These are phyloP conservation scores for Ensete glaucum DNA, from an alignment of 176 grass and related monocot species.

Conservation along the genomic window DNA sequence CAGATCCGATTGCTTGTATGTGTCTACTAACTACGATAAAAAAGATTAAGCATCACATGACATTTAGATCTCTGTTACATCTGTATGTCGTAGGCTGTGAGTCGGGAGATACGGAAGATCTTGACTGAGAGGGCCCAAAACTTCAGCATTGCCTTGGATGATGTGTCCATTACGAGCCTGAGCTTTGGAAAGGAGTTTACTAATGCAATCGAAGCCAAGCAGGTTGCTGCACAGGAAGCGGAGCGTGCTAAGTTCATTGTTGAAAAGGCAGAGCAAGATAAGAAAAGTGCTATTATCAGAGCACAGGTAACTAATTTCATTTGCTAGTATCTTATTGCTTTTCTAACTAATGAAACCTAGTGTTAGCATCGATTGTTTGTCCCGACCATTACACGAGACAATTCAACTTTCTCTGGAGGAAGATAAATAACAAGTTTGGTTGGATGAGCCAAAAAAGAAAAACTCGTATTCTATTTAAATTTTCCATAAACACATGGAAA, in stretches of 20 bases:
- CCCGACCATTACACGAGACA: neutral
- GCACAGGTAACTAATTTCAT: constrained; percentile 39
- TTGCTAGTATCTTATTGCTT: too few species aligned
- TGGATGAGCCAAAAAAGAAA: too few species aligned
- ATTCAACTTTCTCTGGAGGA: too few species aligned
- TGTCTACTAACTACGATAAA: neutral
- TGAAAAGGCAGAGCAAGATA: constrained; percentile 87
- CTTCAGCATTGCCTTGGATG: constrained; percentile 89
- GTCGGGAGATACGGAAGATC: constrained; percentile 93
- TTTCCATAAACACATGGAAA: neutral
- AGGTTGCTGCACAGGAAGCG: constrained; percentile 89
- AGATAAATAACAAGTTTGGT: too few species aligned
- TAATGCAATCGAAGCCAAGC: constrained; percentile 91
- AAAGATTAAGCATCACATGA: neutral
- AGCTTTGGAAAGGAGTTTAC: constrained; percentile 94
- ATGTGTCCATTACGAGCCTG: constrained; percentile 88
- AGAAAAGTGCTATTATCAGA: constrained; percentile 56
- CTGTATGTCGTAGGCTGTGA: constrained; percentile 58
- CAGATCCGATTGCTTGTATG: neutral
- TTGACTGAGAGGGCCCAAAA: constrained; percentile 81
- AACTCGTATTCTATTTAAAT: too few species aligned
- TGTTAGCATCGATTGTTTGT: neutral
- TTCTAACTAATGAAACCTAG: too few species aligned
- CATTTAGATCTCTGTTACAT: neutral
- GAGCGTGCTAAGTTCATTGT: constrained; percentile 86